Conservation (phyloP, 495 filamentous ascomycete species). For the Xylaria scruposa region DNA sequence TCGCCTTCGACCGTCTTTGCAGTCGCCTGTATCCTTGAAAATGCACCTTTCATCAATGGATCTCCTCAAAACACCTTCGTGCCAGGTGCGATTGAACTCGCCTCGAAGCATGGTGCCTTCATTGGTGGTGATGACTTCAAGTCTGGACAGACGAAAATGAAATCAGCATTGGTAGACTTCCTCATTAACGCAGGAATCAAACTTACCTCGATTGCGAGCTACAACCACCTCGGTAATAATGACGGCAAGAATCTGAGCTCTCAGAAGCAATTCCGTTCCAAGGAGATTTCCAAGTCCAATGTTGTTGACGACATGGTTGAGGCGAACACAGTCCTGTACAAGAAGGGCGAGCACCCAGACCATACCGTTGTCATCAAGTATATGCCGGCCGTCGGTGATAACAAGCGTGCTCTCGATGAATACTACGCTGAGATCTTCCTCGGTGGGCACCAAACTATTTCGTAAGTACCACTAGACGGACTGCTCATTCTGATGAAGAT, state of each 20-base stretch:
- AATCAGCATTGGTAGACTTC: slow-evolving; percentile 98
- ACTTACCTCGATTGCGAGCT: slow-evolving; percentile 97
- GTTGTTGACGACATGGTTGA: slow-evolving; percentile 99
- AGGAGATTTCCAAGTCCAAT: slow-evolving; percentile 99
- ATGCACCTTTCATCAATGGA: slow-evolving; percentile 96
- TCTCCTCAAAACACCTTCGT: slow-evolving; percentile 99
- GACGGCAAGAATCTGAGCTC: slow-evolving; percentile 98
- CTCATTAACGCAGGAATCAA: slow-evolving; percentile 98
- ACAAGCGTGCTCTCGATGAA: slow-evolving; percentile 98
- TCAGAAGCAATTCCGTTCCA: slow-evolving; percentile 97
- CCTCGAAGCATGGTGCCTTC: slow-evolving; percentile 87
- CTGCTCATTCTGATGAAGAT: neutral
- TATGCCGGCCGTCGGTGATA: slow-evolving; percentile 98
- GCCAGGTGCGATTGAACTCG: slow-evolving; percentile 86
- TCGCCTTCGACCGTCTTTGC: slow-evolving; percentile 95
- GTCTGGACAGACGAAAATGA: slow-evolving; percentile 99
- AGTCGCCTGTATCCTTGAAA: slow-evolving; percentile 89
- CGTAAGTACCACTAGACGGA: slow-evolving; percentile 49
- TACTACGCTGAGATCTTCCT: slow-evolving; percentile 99
- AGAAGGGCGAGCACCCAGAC: slow-evolving; percentile 84
- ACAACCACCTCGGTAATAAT: slow-evolving; percentile 99
- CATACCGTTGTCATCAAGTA: slow-evolving; percentile 97
- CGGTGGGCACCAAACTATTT: slow-evolving; percentile 97
- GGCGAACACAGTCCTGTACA: slow-evolving; percentile 90
- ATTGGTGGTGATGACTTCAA: slow-evolving; percentile 99